These are phyloP conservation scores for Candida sanyaensis DNA, from an alignment of 1,139 yeast genomes.

Conservation along the genomic window DNA sequence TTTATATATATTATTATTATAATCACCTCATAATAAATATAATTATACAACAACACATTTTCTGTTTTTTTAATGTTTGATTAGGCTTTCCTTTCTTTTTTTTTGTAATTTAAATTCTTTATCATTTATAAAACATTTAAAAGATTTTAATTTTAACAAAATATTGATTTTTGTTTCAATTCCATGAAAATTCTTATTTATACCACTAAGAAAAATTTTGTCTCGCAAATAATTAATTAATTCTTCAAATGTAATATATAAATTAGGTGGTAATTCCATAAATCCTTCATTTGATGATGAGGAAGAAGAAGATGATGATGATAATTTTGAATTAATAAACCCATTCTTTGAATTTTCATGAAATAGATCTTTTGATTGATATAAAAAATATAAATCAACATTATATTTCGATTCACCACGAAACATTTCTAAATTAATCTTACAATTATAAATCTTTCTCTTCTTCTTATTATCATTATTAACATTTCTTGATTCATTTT, in stretches of 20 bases:
- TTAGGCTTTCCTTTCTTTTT: not conserved
- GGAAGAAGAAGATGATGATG: too few species aligned
- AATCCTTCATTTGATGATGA: not conserved
- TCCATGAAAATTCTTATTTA: conserved; percentile 9
- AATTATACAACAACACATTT: too few species aligned
- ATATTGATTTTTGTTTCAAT: conserved; percentile 15
- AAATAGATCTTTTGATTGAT: conserved; percentile 7
- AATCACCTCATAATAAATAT: not conserved
- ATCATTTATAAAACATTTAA: conserved; percentile 13
- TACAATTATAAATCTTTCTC: conserved; percentile 13
- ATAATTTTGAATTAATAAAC: not conserved
- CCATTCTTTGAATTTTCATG: not conserved
- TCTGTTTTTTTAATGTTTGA: not conserved
- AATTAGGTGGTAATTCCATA: conserved; percentile 10
- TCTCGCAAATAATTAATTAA: conserved; percentile 13
- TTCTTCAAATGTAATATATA: conserved; percentile 14
- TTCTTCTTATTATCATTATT: not conserved
- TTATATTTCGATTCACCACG: conserved; percentile 2
- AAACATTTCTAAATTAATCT: conserved; percentile 10
- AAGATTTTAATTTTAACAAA: conserved; percentile 9
- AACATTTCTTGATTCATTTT: too few species aligned
- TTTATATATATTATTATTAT: not conserved
- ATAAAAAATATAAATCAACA: conserved; percentile 10
- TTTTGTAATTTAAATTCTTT: conserved; percentile 8
- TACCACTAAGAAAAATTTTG: conserved; percentile 8